A percentile compares a stretch with the other conserved stretches of the same genome.
These are phyloP conservation scores for Mediolabrus comicus DNA, from an alignment of 108 stramenopile species.

Conservation along the genomic window DNA sequence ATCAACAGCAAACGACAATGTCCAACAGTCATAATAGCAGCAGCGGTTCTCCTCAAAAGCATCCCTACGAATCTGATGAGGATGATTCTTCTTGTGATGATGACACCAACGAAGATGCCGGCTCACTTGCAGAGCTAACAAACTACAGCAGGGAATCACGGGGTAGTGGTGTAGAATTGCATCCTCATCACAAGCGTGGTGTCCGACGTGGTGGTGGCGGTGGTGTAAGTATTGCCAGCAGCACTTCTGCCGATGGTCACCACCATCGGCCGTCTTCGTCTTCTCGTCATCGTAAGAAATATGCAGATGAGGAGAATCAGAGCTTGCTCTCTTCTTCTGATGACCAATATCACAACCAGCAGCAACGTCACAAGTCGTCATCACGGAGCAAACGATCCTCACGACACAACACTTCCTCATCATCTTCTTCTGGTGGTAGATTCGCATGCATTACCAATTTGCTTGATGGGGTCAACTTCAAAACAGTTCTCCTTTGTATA, in stretches of 20 bases:
- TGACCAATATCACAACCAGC: background rate
- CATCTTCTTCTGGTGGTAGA: background rate
- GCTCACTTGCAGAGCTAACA: background rate
- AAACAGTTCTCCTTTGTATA: constrained; percentile 34
- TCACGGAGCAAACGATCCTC: constrained; percentile 2
- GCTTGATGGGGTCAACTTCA: constrained; percentile 18
- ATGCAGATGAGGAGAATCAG: background rate
- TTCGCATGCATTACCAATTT: background rate
- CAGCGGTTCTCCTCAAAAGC: background rate
- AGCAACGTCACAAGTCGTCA: background rate
- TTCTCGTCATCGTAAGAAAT: background rate
- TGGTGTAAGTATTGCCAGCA: background rate
- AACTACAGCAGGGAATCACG: background rate
- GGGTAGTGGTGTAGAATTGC: background rate
- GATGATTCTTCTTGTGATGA: background rate
- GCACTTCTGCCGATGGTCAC: background rate
- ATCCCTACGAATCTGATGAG: background rate
- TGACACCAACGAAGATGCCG: background rate
- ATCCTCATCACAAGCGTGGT: constrained; percentile 6
- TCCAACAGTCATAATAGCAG: background rate
- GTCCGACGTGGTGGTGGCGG: background rate
- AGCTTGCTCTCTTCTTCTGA: background rate
- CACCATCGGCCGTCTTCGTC: background rate
- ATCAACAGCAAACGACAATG: too few species aligned
- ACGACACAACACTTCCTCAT: background rate